Evolutionary conservation across 805 yeast species (phyloP).

Genomic region (Starmera caribaea): DNA sequence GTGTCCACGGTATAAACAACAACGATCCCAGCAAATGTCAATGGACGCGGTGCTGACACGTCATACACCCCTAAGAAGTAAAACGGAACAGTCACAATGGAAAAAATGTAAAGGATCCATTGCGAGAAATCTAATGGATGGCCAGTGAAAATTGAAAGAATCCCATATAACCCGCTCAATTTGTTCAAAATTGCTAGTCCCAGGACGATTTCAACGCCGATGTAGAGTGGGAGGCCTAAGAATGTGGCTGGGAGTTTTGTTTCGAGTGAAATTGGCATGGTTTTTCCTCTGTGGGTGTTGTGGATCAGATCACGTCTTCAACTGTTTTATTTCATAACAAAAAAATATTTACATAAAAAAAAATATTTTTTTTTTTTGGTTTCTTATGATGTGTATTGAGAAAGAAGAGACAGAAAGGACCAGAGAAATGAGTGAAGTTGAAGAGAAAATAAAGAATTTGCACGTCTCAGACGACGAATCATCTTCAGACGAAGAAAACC

Average conservation of each 20-base stretch:
- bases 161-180: constrained; percentile 82
- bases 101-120: constrained; percentile 66
- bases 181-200: constrained; percentile 76
- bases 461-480: neutral
- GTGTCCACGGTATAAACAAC: constrained; percentile 62
- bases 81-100: constrained; percentile 53
- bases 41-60: constrained; percentile 44
- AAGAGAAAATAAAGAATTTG: too few species aligned
- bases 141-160: constrained; percentile 79
- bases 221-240: constrained; percentile 69
- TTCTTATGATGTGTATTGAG: too few species aligned
- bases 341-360: too few species aligned
- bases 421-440: too few species aligned
- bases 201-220: constrained; percentile 78
- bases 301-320: too few species aligned
- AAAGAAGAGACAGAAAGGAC: too few species aligned
- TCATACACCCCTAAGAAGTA: constrained; percentile 49
- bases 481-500: neutral
- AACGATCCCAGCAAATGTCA: constrained; percentile 54
- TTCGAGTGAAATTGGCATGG: too few species aligned
- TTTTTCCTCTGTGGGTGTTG: too few species aligned
- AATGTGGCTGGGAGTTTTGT: constrained; percentile 35
- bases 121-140: constrained; percentile 78
- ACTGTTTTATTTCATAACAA: too few species aligned
- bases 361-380: too few species aligned